Percentiles rank a stretch among this genome's conserved stretches.
Evolutionary conservation across 2,329 filamentous ascomycete species (phyloP).

Genomic region (Sphaerostilbella broomeana): DNA sequence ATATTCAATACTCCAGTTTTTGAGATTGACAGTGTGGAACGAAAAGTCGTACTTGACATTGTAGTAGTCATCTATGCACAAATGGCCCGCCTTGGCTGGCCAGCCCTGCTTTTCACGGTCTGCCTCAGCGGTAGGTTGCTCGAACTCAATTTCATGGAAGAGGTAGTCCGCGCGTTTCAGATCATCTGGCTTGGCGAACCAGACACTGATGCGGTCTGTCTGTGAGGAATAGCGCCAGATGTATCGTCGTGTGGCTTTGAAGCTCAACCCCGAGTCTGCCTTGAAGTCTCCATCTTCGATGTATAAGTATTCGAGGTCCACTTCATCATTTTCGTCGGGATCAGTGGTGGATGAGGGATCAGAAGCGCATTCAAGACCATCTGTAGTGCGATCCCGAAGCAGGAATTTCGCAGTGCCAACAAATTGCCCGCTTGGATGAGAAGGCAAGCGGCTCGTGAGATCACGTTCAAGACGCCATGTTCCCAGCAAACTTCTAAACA

Average conservation of each 20-base stretch:
- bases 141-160: slow-evolving; percentile 67
- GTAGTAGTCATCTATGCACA: slow-evolving; percentile 67
- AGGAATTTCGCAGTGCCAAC: slow-evolving; percentile 59
- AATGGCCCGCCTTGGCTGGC: slow-evolving; percentile 59
- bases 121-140: slow-evolving; percentile 25
- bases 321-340: slow-evolving; percentile 22
- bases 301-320: slow-evolving; percentile 58
- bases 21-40: slow-evolving; percentile 51
- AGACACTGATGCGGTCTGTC: slow-evolving; percentile 58
- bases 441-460: slow-evolving; percentile 46
- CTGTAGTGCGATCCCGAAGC: slow-evolving; percentile 51
- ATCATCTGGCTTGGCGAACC: slow-evolving; percentile 65
- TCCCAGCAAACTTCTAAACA: slow-evolving; percentile 66
- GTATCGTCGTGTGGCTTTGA: slow-evolving; percentile 60
- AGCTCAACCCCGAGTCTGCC: slow-evolving; percentile 48
- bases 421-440: slow-evolving; percentile 59
- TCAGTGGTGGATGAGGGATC: slow-evolving; percentile 1
- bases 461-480: slow-evolving; percentile 58
- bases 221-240: slow-evolving; percentile 63
- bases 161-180: slow-evolving; percentile 59
- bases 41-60: slow-evolving; percentile 62
- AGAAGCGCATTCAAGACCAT: slow-evolving; percentile 37
- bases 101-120: slow-evolving; percentile 39
- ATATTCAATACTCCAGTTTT: slow-evolving; percentile 55
- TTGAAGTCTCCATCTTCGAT: slow-evolving; percentile 60